phyloP scores from a whole-genome alignment of 1,139 yeast genomes.

The Eremothecium cymbalariae region DNA sequence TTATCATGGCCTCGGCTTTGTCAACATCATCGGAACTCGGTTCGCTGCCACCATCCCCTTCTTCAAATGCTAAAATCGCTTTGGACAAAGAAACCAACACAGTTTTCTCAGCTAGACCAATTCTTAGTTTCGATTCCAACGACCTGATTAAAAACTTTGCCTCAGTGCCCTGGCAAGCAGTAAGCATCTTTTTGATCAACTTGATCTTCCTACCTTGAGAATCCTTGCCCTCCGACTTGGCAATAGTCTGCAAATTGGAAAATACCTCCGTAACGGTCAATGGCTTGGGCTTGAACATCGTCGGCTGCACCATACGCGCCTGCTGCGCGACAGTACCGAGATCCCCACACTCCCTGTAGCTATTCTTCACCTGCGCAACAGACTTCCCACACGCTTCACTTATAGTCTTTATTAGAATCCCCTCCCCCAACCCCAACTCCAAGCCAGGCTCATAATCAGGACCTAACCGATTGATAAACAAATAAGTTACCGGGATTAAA shows the following conservation, averaged over 20 bases:
- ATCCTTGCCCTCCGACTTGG: conserved; percentile 71
- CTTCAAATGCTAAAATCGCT: conserved; percentile 64
- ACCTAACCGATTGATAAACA: conserved; percentile 80
- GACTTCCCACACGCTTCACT: conserved; percentile 87
- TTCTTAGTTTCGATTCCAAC: conserved; percentile 84
- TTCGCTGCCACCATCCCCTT: conserved; percentile 25
- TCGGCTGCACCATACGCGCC: conserved; percentile 76
- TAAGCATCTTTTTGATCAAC: conserved; percentile 71
- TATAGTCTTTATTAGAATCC: conserved; percentile 76
- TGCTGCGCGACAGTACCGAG: conserved; percentile 82
- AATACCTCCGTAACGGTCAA: conserved; percentile 69
- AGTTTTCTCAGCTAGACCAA: conserved; percentile 90
- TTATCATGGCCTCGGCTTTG: conserved; percentile 66
- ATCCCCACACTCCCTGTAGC: conserved; percentile 78
- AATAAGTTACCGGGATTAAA: conserved; percentile 63
- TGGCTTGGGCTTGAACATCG: conserved; percentile 88
- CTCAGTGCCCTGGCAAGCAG: conserved; percentile 81
- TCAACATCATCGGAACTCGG: conserved; percentile 35
- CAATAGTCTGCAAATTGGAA: conserved; percentile 64
- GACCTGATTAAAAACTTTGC: conserved; percentile 88
- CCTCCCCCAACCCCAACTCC: conserved; percentile 89
- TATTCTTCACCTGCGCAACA: conserved; percentile 57
- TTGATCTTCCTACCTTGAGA: conserved; percentile 73
- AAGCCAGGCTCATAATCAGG: conserved; percentile 88
- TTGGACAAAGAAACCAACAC: conserved; percentile 78